Evolutionary conservation across 2,329 filamentous ascomycete species (phyloP), one percentile per base, ranked within the genome.

Genomic region (Colletotrichum chrysophilum): DNA sequence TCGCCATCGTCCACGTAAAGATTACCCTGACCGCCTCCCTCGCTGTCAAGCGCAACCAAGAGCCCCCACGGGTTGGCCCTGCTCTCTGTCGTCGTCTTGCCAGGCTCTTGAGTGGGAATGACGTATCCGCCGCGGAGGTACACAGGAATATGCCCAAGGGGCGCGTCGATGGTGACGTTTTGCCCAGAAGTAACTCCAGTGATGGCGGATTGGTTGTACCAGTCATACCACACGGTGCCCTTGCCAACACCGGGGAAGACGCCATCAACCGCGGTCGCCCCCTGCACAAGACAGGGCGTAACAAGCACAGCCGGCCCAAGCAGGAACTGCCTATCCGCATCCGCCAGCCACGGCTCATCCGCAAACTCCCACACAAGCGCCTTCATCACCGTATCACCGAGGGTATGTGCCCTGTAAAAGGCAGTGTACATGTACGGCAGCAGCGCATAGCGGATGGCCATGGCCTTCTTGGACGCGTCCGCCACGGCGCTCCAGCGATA

Each of bases 1-100:
- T 93, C 93, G 2, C 94, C 94, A 78, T 96, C 94, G 79, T 96
- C 94, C 9, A 96, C 81, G 80, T 96, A 96, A 34, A 96, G 83
- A 21, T 86, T 82, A 0, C 94, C 94, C 3, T 80, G 85, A 0
- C 94, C 94, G 2, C 83, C 82, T 1, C 92, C 91, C 18, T 88
- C 80, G 2, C 80, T 79, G 77, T 89, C 87, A 1, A 94, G 88
- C 4, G 93, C 92, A 1, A 91, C 90, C 12, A 95, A 85, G 55
- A 96, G 78, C 9, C 90, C 90, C 93, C 94, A 96, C 0, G 91
- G 89, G 64, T 91, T 94, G 65, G 88, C 86, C 43, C 94, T 88
- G 24, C 89, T 90, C 43, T 91, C 91, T 1, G 87, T 84, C 0
- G 93, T 95, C 3, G 94, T 95, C 83, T 94, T 86, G 0, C 89